Percentiles rank a stretch among this genome's conserved stretches.
phyloP scores from a whole-genome alignment of 306 rosid species.

The Notholithocarpus densiflorus region DNA sequence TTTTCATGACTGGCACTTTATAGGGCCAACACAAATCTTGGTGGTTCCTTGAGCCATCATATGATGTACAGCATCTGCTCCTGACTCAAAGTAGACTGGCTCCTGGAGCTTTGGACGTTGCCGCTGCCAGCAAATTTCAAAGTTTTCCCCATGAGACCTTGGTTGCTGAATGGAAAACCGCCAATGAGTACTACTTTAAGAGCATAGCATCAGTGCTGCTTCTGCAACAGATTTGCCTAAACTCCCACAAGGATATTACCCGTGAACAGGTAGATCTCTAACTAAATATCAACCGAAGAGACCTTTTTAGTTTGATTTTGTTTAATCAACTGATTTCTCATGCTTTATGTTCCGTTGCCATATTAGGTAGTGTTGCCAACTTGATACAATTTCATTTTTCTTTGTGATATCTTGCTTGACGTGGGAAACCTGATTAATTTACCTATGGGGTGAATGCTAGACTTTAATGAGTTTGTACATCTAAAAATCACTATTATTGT shows the following conservation, averaged over 20 bases:
- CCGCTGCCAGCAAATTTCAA: conserved; percentile 17
- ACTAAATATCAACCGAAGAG: neutral
- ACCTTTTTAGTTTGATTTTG: neutral
- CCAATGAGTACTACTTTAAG: conserved; percentile 61
- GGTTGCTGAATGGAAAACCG: conserved; percentile 56
- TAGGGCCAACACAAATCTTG: conserved; percentile 68
- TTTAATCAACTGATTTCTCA: neutral
- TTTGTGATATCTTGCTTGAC: neutral
- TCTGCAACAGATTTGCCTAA: conserved; percentile 60
- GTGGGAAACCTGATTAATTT: neutral
- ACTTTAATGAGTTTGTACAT: neutral
- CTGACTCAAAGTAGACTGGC: conserved; percentile 36
- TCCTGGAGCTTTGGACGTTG: conserved; percentile 29
- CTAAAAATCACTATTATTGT: neutral
- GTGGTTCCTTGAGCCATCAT: conserved; percentile 82
- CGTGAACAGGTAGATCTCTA: conserved; percentile 60
- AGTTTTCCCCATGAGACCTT: conserved; percentile 22
- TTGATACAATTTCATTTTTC: neutral
- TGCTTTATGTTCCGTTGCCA: neutral
- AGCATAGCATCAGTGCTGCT: conserved; percentile 65
- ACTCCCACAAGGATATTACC: conserved; percentile 65
- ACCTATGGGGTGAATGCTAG: neutral
- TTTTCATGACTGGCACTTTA: neutral
- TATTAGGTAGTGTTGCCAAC: neutral
- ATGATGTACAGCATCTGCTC: conserved; percentile 50